phyloP scores from a whole-genome alignment of 1,284 basidiomycete genomes.

The Leccinum pachyderme region DNA sequence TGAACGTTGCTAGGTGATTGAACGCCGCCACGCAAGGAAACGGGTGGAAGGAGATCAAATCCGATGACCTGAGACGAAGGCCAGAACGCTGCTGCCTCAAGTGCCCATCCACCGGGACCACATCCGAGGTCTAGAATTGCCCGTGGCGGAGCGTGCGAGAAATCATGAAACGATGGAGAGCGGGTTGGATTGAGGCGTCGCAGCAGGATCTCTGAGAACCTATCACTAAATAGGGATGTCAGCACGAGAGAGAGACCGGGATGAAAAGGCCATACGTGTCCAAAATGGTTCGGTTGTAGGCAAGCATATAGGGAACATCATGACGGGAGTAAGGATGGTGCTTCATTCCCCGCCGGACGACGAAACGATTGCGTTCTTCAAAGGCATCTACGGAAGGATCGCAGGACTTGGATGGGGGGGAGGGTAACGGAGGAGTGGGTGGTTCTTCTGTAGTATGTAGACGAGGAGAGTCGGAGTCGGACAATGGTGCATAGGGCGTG shows the following conservation, averaged over 20 bases:
- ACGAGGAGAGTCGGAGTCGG: slow-evolving; percentile 11
- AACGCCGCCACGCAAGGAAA: slow-evolving; percentile 30
- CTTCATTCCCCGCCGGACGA: slow-evolving; percentile 43
- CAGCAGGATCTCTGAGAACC: slow-evolving; percentile 50
- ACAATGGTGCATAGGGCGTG: background rate
- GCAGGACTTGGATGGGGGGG: background rate
- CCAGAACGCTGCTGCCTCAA: slow-evolving; percentile 61
- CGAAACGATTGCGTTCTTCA: slow-evolving; percentile 37
- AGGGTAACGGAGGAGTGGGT: background rate
- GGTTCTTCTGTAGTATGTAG: slow-evolving; percentile 4
- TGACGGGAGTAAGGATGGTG: slow-evolving; percentile 50
- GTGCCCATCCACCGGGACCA: slow-evolving; percentile 63
- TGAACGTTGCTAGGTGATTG: slow-evolving; percentile 45
- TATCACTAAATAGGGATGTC: slow-evolving; percentile 45
- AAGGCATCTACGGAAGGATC: slow-evolving; percentile 23
- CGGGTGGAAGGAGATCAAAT: slow-evolving; percentile 61
- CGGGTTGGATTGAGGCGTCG: slow-evolving; percentile 47
- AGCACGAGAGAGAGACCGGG: slow-evolving; percentile 10
- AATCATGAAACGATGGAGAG: slow-evolving; percentile 59
- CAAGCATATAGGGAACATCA: slow-evolving; percentile 61
- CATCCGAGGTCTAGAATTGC: slow-evolving; percentile 72
- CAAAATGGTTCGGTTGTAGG: slow-evolving; percentile 55
- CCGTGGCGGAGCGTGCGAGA: slow-evolving; percentile 47
- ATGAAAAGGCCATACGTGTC: slow-evolving; percentile 48
- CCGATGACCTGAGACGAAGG: slow-evolving; percentile 54